Conservation (phyloP, 164 flowering plant genomes). For the Cinnamomum chago region DNA sequence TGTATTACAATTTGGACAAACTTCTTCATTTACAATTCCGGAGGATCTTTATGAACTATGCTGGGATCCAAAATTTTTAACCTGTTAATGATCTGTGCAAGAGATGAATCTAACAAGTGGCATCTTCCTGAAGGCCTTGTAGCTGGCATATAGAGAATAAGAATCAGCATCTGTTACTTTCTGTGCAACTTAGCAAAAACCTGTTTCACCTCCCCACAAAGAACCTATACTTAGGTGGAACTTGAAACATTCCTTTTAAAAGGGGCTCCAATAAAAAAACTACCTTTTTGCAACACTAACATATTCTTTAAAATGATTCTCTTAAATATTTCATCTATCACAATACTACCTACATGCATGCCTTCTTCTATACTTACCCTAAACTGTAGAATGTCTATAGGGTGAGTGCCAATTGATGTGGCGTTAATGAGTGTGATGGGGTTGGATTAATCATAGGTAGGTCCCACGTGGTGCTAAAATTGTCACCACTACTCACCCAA, state of each 20-base stretch:
- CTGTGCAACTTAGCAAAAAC: conserved; percentile 1
- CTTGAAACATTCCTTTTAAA: conserved; percentile 8
- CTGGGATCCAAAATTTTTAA: not conserved
- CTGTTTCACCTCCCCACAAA: conserved; percentile 2
- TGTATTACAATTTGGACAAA: too few relatives aligned
- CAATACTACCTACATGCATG: not conserved
- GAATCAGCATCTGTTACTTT: conserved; percentile 5
- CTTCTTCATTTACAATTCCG: too few relatives aligned
- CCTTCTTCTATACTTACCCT: not conserved
- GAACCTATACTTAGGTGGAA: not conserved
- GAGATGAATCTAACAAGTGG: not conserved
- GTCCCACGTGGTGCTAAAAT: too few relatives aligned
- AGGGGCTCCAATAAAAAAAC: not conserved
- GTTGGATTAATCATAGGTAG: too few relatives aligned
- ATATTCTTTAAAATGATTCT: not conserved
- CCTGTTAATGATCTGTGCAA: conserved; percentile 3
- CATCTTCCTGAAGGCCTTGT: conserved; percentile 6
- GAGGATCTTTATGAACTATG: not conserved
- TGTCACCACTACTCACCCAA: too few relatives aligned
- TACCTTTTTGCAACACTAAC: conserved; percentile 5
- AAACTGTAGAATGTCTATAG: too few relatives aligned
- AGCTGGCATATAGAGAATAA: conserved; percentile 6
- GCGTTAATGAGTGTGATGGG: too few relatives aligned
- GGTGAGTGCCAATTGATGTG: too few relatives aligned
- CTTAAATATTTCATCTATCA: not conserved